These are phyloP conservation scores for Bacidia rubella DNA, from an alignment of 495 filamentous ascomycete species.

Conservation along the genomic window DNA sequence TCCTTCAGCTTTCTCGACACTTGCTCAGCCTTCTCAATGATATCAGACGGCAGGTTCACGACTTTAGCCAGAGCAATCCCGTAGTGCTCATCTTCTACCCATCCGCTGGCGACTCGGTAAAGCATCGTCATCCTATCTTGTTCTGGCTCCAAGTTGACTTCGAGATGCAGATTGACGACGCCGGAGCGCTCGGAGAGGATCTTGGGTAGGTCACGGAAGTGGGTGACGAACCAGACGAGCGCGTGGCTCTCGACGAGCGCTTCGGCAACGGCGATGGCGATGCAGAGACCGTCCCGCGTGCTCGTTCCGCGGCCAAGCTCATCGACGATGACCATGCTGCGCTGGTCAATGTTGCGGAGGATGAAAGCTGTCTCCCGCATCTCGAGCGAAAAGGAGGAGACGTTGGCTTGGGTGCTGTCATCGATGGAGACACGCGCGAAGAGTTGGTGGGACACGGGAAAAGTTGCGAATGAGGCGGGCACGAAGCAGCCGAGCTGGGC, in stretches of 20 bases:
- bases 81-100: constrained; percentile 60
- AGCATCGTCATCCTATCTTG: constrained; percentile 62
- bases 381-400: constrained; percentile 86
- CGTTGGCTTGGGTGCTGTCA: constrained; percentile 80
- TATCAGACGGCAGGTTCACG: constrained; percentile 52
- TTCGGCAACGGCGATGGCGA: constrained; percentile 82
- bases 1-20: constrained; percentile 48
- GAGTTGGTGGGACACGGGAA: constrained; percentile 68
- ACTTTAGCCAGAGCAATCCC: constrained; percentile 61
- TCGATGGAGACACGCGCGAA: constrained; percentile 79
- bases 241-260: constrained; percentile 64
- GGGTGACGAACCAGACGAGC: constrained; percentile 83
- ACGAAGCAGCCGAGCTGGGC: constrained; percentile 88
- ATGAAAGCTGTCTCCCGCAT: constrained; percentile 96
- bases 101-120: constrained; percentile 63
- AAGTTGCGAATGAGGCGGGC: constrained; percentile 68
- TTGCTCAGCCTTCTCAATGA: constrained; percentile 52
- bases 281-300: constrained; percentile 72
- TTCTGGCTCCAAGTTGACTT: constrained; percentile 44
- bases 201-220: constrained; percentile 70
- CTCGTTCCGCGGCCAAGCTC: constrained; percentile 90
- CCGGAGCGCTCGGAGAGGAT: constrained; percentile 61
- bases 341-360: constrained; percentile 56
- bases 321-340: constrained; percentile 76
- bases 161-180: constrained; percentile 70